A percentile compares a stretch with the other conserved stretches of the same genome.
Conservation (phyloP, 1,284 basidiomycete genomes). For the Somion occarium region DNA sequence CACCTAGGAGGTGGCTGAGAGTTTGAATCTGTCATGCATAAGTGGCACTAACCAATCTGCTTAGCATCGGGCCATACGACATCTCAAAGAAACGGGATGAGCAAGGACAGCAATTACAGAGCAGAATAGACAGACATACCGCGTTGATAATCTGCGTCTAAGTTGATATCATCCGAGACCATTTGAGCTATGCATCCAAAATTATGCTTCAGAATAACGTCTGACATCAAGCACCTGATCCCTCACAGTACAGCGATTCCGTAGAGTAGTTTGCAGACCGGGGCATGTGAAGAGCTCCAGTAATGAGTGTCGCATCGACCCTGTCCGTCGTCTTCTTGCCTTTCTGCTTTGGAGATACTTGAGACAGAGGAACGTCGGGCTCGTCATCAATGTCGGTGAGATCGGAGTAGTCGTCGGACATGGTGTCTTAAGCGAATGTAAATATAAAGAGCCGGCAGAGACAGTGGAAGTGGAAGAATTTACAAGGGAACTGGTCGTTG, state of each 20-base stretch:
- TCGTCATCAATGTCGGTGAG: constrained; percentile 34
- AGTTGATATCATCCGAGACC: constrained; percentile 49
- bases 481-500: too few relatives aligned
- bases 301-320: constrained; percentile 30
- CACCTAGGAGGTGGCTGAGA: constrained; percentile 20
- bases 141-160: constrained; percentile 74
- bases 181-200: constrained; percentile 53
- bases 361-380: constrained; percentile 8
- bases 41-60: constrained; percentile 20
- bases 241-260: constrained; percentile 56
- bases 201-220: too few relatives aligned
- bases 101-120: neutral
- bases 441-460: too few relatives aligned
- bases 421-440: too few relatives aligned
- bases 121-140: constrained; percentile 34
- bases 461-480: too few relatives aligned
- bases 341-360: constrained; percentile 15
- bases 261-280: constrained; percentile 66
- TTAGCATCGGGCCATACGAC: constrained; percentile 58
- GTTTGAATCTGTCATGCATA: neutral
- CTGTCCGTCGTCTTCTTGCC: constrained; percentile 20
- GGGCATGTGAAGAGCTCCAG: constrained; percentile 52
- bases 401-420: constrained; percentile 38
- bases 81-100: constrained; percentile 38
- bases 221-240: neutral